Base-by-base conservation (phyloP, 2,329 filamentous ascomycete genomes). In the Pseudogymnoascus sp. region DNA sequence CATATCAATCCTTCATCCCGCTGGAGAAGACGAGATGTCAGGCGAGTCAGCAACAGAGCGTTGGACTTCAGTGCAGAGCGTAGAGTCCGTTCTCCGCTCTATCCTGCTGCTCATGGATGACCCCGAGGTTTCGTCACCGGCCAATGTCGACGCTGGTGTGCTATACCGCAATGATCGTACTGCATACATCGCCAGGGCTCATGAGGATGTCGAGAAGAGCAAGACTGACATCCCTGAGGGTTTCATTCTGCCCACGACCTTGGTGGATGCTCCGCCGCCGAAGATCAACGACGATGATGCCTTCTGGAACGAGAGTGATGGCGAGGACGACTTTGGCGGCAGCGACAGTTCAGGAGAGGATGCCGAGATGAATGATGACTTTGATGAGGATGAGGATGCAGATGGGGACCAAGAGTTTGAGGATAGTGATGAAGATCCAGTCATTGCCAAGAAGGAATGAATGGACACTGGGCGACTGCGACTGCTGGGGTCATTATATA, bases 1-100 rank as follows among this genome's bases (percentile, higher is more conserved):
- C 77, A 97, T 99, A 71, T 96, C 92, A 48, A 99, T 99, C 68
- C 84, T 99, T 9, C 92, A 99, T 74, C 82, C 84, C 15, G 91
- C 94, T 0, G 94, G 94, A 65, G 90, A 96, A 63, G 92, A 97
- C 70, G 83, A 88, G 66, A 92, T 92, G 79, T 96, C 92, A 0
- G 94, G 94, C 63, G 92, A 97, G 74, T 75, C 82, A 37, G 92
- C 94, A 5, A 88, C 86, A 61, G 94, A 97, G 75, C 88, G 92
- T 61, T 99, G 92, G 92, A 91, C 90, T 5, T 92, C 94, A 1
- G 85, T 94, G 3, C 92, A 97, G 73, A 89, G 92, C 18, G 92
- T 95, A 55, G 94, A 97, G 75, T 95, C 91, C 2, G 92, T 99
- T 34, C 82, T 99, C 15, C 90, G 95, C 63, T 96, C 90, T 7